Conservation (phyloP, 176 grass and related monocot genomes). For the Juncus effusus region DNA sequence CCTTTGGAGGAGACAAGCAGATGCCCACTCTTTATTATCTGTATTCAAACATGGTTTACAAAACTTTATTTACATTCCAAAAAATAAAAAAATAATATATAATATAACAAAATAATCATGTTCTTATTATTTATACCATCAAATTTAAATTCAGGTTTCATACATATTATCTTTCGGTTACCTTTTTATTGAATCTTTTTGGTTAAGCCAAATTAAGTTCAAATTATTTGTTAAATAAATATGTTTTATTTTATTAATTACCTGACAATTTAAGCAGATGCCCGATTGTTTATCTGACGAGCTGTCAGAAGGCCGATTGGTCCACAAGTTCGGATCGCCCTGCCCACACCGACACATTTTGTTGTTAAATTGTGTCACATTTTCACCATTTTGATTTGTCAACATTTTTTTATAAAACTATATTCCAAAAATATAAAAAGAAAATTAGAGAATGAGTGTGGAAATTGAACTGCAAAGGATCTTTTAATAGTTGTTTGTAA, state of each 20-base stretch:
- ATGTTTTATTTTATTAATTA: conserved; percentile 7
- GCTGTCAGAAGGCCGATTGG: conserved; percentile 44
- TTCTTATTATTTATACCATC: not conserved
- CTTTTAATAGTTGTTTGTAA: too few relatives aligned
- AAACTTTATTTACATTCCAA: not conserved
- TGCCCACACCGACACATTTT: conserved; percentile 68
- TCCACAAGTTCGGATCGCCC: conserved; percentile 64
- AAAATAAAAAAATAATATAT: not conserved
- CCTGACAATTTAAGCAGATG: conserved; percentile 67
- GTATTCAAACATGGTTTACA: conserved; percentile 29
- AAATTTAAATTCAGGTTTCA: not conserved
- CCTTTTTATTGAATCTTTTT: not conserved
- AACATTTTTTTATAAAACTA: conserved; percentile 41
- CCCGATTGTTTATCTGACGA: conserved; percentile 42
- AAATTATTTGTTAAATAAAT: too few relatives aligned
- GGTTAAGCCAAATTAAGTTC: too few relatives aligned
- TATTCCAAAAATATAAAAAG: too few relatives aligned
- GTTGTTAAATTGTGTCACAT: conserved; percentile 34
- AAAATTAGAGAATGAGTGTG: too few relatives aligned
- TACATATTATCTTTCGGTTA: not conserved
- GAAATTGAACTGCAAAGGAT: too few relatives aligned
- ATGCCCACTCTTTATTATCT: conserved; percentile 89
- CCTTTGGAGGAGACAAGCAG: conserved; percentile 93
- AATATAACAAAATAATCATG: not conserved
- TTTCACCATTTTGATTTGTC: conserved; percentile 54